Conservation (phyloP, 495 filamentous ascomycete species). For the Jackrogersella minutella region DNA sequence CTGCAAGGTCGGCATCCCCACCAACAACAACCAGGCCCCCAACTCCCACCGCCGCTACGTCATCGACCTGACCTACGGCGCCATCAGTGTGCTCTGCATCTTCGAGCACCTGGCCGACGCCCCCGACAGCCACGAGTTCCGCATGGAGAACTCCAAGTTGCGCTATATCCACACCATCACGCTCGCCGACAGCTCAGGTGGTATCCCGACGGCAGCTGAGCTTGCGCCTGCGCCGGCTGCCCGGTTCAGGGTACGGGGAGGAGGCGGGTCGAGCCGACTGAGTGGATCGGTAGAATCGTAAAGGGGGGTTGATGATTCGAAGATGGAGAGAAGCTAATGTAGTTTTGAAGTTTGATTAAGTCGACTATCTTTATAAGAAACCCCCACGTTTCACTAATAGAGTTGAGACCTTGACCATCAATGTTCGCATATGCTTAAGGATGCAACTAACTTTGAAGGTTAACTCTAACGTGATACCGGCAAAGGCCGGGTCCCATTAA, state of each 20-base stretch:
- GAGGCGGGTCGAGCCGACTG: constrained; percentile 1
- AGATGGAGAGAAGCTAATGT: too few relatives aligned
- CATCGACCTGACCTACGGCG: constrained; percentile 49
- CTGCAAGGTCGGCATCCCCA: constrained; percentile 51
- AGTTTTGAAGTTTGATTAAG: too few relatives aligned
- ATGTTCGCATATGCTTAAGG: too few relatives aligned
- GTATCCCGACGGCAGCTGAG: constrained; percentile 25
- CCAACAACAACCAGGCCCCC: constrained; percentile 50
- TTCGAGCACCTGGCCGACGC: constrained; percentile 54
- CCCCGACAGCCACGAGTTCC: constrained; percentile 54
- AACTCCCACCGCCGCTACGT: constrained; percentile 52
- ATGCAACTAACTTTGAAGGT: too few relatives aligned
- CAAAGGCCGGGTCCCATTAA: too few relatives aligned
- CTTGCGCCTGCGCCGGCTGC: background rate
- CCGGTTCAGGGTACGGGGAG: constrained; percentile 13
- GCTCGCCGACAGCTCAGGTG: constrained; percentile 58
- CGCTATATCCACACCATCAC: constrained; percentile 56
- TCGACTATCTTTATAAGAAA: too few relatives aligned
- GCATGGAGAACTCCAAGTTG: constrained; percentile 53
- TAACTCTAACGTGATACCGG: too few relatives aligned
- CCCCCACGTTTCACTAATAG: too few relatives aligned
- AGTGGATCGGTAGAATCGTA: background rate
- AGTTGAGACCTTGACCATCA: too few relatives aligned
- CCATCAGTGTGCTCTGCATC: constrained; percentile 50
- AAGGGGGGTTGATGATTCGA: background rate